Base-by-base conservation (phyloP, 306 rosid genomes). In the Casuarina glauca region DNA sequence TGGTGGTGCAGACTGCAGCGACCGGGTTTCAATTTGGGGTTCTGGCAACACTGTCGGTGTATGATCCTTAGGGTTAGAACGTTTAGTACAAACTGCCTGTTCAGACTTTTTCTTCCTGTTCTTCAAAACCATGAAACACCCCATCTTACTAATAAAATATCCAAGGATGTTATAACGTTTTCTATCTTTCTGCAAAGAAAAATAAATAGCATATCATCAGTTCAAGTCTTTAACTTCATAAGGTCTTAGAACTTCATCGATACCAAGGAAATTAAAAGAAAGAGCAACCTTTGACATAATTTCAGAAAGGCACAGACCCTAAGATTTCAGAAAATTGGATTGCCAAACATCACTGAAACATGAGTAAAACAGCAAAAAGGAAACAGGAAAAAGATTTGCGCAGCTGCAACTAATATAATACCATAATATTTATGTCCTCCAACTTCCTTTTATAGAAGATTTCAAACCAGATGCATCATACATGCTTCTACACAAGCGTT, bases 1-100 rank as follows among this genome's bases (percentile, higher is more conserved):
- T 32, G 97, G 96, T 69, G 99, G 99, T 50, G 99, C 98, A 69
- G 99, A 91, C 87, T 89, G 97, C 78, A 96, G 88, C 12, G 97
- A 52, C 7, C 96, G 93, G 7, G 92, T 82, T 70, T 36, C 87
- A 72, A 67, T 74, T 92, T 88, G 88, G 70, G 99, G 96, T 84
- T 91, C 96, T 2, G 97, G 98, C 66, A 96, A 79, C 51, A 81
- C 84, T 2, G 96, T 78, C n/a, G 99, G 91, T 12, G 74, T 68
- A 38, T 84, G 84, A 61, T 93, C 97, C 42, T 79, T 85, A 38
- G 81, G 87, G 86, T 74, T 89, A 42, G 55, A 57, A 17, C 89
- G 90, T 70, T 89, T 93, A 62, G 54, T 67, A 41, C 64, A 73
- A 2, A 70, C 79, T 52, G 75, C 80, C 74, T 84, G 93, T 75